Evolutionary conservation across 208 protist genomes (phyloP), one percentile per base, ranked within the genome.

Genomic region (Angomonas desouzai): DNA sequence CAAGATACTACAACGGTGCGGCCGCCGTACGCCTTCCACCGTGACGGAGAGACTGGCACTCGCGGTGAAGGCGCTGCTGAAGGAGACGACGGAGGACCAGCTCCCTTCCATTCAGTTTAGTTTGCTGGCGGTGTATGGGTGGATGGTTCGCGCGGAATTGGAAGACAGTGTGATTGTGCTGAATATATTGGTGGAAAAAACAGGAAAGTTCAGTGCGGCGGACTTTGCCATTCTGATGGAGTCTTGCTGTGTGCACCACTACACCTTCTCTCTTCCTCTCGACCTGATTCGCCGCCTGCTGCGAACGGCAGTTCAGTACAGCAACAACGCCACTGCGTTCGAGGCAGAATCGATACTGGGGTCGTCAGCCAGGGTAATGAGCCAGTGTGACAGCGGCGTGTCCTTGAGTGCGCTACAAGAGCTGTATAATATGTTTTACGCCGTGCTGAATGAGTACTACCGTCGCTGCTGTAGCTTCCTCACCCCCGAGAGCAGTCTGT

Each of bases 1-100:
- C 20, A 91, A 90, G 81, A 68, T 83, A 16, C 57, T 92, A 49
- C 88, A 91, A 70, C 80, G 77, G 7, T 88, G 85, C 48, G 81
- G 83, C 0, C 72, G 75, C 58, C 84, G 86, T 1, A 70, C 80
- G 32, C 83, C 88, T 1, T 74, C 74, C 23, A 40, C 75, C 36
- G 55, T 91, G 43, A 84, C 71, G 51, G 83, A 87, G 22, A 71
- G 76, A 6, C 85, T 94, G 7, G 64, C 76, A n/a, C 45, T 66
- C 9, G 55, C 72, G 28, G 65, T 79, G 13, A 74, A 81, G 64
- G 28, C 25, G n/a, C 55, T 81, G 34, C 62, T 92, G 47, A 70
- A 83, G 57, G 43, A 13, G 0, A 87, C 75, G 7, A 36, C 72
- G 11, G 55, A 33, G n/a, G 62, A 48, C 0, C 64, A 82, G 34